Conservation (phyloP, 768 basidiomycete species). For the Cyclocybe aegerita region DNA sequence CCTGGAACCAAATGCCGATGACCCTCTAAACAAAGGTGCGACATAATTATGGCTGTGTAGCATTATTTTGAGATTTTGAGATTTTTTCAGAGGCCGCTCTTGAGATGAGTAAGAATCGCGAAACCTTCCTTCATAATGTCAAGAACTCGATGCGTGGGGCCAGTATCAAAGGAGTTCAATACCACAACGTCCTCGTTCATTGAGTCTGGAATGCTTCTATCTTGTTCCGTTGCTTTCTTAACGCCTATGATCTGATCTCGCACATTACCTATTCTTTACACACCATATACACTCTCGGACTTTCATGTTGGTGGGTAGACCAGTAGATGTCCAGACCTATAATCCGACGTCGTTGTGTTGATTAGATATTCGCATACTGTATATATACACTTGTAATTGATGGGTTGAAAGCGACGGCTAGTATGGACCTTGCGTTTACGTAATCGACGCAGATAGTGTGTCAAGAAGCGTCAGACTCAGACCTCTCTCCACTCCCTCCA, state of each 20-base stretch:
- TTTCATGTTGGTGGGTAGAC: slow-evolving; percentile 30
- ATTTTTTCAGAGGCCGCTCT: slow-evolving; percentile 81
- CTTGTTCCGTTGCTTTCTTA: slow-evolving; percentile 18
- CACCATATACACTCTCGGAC: slow-evolving; percentile 25
- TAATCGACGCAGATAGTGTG: too few relatives aligned
- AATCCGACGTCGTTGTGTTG: slow-evolving; percentile 18
- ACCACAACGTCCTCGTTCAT: slow-evolving; percentile 68
- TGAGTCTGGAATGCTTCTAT: slow-evolving; percentile 21
- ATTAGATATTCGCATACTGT: slow-evolving; percentile 22
- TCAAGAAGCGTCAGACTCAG: too few relatives aligned
- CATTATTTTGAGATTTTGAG: neutral
- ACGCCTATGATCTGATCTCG: slow-evolving; percentile 27
- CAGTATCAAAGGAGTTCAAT: slow-evolving; percentile 73
- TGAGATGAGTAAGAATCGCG: slow-evolving; percentile 87
- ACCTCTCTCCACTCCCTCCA: slow-evolving; percentile 5
- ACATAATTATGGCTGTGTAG: neutral
- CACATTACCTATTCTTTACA: slow-evolving; percentile 31
- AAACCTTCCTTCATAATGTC: slow-evolving; percentile 83
- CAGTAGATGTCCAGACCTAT: slow-evolving; percentile 28
- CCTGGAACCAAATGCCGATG: slow-evolving; percentile 97
- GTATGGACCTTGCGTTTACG: too few relatives aligned
- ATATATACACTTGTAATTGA: slow-evolving; percentile 24
- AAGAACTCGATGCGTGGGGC: slow-evolving; percentile 85
- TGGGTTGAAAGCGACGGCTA: neutral
- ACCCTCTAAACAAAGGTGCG: slow-evolving; percentile 96